phyloP scores from a whole-genome alignment of 1,284 basidiomycete genomes.

The Austroboletus niveus region DNA sequence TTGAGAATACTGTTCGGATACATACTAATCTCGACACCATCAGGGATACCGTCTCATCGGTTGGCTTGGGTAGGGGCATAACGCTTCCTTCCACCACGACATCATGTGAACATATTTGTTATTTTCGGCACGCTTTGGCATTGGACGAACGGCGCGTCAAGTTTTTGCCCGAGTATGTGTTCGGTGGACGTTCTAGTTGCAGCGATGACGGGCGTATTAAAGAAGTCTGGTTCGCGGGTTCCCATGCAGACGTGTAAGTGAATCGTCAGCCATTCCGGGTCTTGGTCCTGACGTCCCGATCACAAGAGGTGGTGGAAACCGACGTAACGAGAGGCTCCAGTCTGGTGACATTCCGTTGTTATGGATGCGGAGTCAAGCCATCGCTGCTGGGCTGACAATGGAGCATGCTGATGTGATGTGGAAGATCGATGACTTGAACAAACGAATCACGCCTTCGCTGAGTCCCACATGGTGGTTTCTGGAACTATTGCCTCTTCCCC shows the following conservation, averaged over 20 bases:
- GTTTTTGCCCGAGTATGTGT: conserved; percentile 39
- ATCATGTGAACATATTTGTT: conserved; percentile 29
- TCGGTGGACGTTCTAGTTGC: conserved; percentile 21
- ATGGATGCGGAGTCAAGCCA: conserved; percentile 35
- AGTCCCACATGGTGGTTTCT: conserved; percentile 25
- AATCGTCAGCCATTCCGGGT: not conserved
- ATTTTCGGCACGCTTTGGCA: conserved; percentile 34
- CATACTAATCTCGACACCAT: not conserved
- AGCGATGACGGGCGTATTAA: conserved; percentile 23
- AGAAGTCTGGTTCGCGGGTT: conserved; percentile 38
- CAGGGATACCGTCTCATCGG: conserved; percentile 37
- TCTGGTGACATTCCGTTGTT: conserved; percentile 33
- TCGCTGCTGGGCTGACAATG: conserved; percentile 23
- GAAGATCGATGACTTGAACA: conserved; percentile 30
- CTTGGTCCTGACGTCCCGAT: conserved; percentile 3
- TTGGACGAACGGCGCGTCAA: conserved; percentile 42
- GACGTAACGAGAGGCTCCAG: conserved; percentile 26
- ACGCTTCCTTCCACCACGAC: conserved; percentile 30
- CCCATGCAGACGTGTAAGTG: conserved; percentile 36
- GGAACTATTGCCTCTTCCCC: conserved; percentile 28
- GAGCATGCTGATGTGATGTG: conserved; percentile 25
- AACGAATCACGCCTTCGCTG: conserved; percentile 23
- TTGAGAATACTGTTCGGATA: not conserved
- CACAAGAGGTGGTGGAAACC: conserved; percentile 31
- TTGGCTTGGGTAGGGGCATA: conserved; percentile 31